phyloP scores from a whole-genome alignment of 352 stramenopile genomes.

The Peronospora farinosa region DNA sequence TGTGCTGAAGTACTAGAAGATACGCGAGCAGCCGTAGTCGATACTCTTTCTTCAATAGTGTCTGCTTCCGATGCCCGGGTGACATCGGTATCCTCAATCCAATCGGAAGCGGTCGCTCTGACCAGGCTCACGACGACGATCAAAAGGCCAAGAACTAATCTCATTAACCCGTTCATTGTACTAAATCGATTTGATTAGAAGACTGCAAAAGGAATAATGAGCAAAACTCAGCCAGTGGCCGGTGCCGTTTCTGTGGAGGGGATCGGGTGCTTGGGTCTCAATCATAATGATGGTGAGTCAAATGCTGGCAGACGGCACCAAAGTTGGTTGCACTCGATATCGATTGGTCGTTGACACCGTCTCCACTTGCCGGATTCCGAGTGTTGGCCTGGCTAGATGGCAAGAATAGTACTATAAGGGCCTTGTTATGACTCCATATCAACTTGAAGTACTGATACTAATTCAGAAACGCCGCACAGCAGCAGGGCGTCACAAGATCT shows the following conservation, averaged over 20 bases:
- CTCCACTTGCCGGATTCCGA: too few species aligned
- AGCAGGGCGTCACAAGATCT: too few species aligned
- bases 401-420: constrained; percentile 16
- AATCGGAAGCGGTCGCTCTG: constrained; percentile 3
- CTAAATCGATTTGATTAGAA: constrained; percentile 7
- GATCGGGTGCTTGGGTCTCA: constrained; percentile 9
- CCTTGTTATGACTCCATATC: constrained; percentile 15
- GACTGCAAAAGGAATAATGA: constrained; percentile 26
- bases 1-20: constrained; percentile 6
- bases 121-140: constrained; percentile 18
- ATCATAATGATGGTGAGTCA: constrained; percentile 26
- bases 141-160: constrained; percentile 15
- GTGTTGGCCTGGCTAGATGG: background rate
- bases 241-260: constrained; percentile 1
- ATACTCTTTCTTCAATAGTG: background rate
- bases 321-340: constrained; percentile 13
- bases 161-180: constrained; percentile 13
- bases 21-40: too few species aligned
- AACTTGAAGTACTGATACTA: constrained; percentile 26
- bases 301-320: constrained; percentile 5
- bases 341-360: constrained; percentile 12
- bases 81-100: constrained; percentile 9
- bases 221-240: constrained; percentile 1
- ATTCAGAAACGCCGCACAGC: constrained; percentile 19
- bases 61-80: background rate